Evolutionary conservation across 345 rosid species (phyloP), one percentile per base, ranked within the genome.

Genomic region (Brassica juncea): DNA sequence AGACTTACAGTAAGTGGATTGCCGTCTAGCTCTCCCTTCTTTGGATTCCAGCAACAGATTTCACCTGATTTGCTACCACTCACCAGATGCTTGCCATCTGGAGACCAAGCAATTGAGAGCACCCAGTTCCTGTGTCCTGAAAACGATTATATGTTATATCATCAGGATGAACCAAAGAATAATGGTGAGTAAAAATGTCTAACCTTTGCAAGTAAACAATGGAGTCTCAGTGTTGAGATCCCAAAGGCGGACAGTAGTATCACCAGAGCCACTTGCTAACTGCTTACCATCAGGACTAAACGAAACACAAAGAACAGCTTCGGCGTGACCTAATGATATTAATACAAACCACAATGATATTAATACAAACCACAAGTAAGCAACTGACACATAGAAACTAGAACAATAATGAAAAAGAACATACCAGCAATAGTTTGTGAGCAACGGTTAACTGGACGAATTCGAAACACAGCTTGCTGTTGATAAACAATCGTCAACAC

Each of bases 111-210:
- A 76, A 96, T 81, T 72, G 89, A 88, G 28, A 96, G 97, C 75
- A 96, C 97, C 98, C 94, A 96, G 77, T 96, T 93, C 86, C 78
- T 93, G 90, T 96, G 99, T 64, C 99, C 99, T 91, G 85, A 15
- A 68, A 42, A 73, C 2, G 47, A 16, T 70, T 35, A 75, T 5
- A 59, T 35, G 28, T 4, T 2, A 3, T 6, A 25, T 47, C 35
- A 52, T 65, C 14, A 65, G 32, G 23, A 60, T 23, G 57, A 25
- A 49, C 58, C n/a, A 30, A 32, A 32, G 35, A 32, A 32, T 32
- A 32, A 4, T 60, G 62, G 27, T 2, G 39, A 68, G 25, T 8
- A n/a, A 11, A 8, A 68, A 6, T 66, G 71, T 68, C 74, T 1
- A 80, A 93, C 99, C 99, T 86, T 87, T 85, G 79, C 97, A 93